phyloP scores from a whole-genome alignment of 1,284 basidiomycete species.

The Malassezia sp. region DNA sequence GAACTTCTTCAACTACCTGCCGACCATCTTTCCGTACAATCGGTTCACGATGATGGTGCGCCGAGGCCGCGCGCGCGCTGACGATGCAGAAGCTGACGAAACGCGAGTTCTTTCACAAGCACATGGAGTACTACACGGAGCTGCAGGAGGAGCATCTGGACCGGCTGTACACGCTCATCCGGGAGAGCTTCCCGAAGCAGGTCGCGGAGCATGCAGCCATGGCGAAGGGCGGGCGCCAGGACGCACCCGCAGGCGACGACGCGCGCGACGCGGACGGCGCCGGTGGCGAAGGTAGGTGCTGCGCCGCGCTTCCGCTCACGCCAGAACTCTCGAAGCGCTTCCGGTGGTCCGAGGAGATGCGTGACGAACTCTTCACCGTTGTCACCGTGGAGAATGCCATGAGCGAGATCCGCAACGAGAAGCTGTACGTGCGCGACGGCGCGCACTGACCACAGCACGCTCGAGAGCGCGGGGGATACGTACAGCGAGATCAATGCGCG shows the following conservation, averaged over 20 bases:
- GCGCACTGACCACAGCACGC: slow-evolving; percentile 14
- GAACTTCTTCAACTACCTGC: slow-evolving; percentile 78
- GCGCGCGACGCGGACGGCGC: slow-evolving; percentile 1
- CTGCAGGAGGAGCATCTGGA: slow-evolving; percentile 37
- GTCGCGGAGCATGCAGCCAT: slow-evolving; percentile 30
- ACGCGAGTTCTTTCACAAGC: slow-evolving; percentile 38
- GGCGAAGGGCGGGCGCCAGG: slow-evolving; percentile 9
- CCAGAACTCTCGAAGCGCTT: slow-evolving; percentile 30
- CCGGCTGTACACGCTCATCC: slow-evolving; percentile 22
- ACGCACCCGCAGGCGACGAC: background rate
- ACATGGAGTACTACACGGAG: slow-evolving; percentile 30
- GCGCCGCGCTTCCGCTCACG: no score
- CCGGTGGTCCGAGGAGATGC: slow-evolving; percentile 39
- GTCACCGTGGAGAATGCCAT: slow-evolving; percentile 42
- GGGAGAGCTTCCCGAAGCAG: slow-evolving; percentile 25
- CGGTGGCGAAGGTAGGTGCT: slow-evolving; percentile 1
- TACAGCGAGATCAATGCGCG: slow-evolving; percentile 40
- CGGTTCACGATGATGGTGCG: slow-evolving; percentile 54
- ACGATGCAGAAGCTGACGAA: slow-evolving; percentile 31
- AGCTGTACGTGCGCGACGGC: slow-evolving; percentile 17
- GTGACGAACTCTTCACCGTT: slow-evolving; percentile 34
- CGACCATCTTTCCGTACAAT: slow-evolving; percentile 78
- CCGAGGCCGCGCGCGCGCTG: background rate
- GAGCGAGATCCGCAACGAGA: slow-evolving; percentile 40
- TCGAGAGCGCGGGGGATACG: slow-evolving; percentile 33